Evolutionary conservation across 768 basidiomycete species (phyloP).

Genomic region (Paxillus ammoniavirescens): DNA sequence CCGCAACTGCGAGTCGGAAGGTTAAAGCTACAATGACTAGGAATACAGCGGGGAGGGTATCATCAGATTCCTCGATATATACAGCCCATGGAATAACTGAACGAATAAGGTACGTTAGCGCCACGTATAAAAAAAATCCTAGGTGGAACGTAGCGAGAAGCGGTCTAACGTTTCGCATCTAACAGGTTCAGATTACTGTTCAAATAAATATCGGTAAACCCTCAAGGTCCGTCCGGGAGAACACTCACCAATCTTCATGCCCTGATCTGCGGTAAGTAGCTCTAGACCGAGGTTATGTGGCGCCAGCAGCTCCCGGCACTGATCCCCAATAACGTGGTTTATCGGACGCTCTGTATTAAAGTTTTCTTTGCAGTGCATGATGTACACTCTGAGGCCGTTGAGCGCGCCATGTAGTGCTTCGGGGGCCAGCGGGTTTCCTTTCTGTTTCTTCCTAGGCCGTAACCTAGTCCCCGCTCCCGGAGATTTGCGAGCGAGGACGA

Average conservation of each 20-base stretch:
- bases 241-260: slow-evolving; percentile 75
- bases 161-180: no score
- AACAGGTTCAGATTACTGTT: slow-evolving; percentile 35
- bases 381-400: slow-evolving; percentile 62
- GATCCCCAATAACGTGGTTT: slow-evolving; percentile 66
- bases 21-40: slow-evolving; percentile 40
- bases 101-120: neutral
- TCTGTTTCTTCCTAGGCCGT: slow-evolving; percentile 37
- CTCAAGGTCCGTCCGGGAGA: neutral
- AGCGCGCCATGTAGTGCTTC: slow-evolving; percentile 53
- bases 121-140: no score
- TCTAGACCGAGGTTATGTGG: slow-evolving; percentile 65
- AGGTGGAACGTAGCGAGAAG: no score
- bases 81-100: slow-evolving; percentile 9
- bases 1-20: neutral
- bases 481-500: slow-evolving; percentile 46
- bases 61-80: slow-evolving; percentile 10
- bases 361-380: slow-evolving; percentile 88
- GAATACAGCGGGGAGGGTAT: slow-evolving; percentile 34
- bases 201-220: slow-evolving; percentile 3
- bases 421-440: slow-evolving; percentile 34
- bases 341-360: slow-evolving; percentile 52
- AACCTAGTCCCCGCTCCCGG: slow-evolving; percentile 18
- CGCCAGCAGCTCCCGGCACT: slow-evolving; percentile 64
- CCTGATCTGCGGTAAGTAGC: slow-evolving; percentile 72